Conservation (phyloP, 768 basidiomycete species). For the Lactarius indigo region DNA sequence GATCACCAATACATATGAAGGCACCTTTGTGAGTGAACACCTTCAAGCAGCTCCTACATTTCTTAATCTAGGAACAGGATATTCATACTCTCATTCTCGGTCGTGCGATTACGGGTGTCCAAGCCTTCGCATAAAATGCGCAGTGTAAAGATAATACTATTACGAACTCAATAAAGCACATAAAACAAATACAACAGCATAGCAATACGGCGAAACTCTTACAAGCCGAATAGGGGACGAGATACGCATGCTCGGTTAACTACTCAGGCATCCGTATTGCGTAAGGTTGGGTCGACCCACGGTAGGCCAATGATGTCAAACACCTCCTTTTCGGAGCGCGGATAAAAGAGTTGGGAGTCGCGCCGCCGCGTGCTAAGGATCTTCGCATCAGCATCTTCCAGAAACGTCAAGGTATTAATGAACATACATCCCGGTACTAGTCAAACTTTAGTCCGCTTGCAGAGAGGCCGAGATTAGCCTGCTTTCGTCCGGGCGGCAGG, state of each 20-base stretch:
- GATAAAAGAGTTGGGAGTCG: slow-evolving; percentile 57
- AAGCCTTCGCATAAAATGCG: slow-evolving; percentile 62
- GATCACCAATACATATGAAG: slow-evolving; percentile 96
- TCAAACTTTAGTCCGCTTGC: slow-evolving; percentile 78
- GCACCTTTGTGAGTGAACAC: slow-evolving; percentile 34
- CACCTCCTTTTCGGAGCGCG: slow-evolving; percentile 66
- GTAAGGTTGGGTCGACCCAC: slow-evolving; percentile 65
- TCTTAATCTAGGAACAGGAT: slow-evolving; percentile 46
- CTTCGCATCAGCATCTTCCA: slow-evolving; percentile 1
- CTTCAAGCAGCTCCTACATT: slow-evolving; percentile 1
- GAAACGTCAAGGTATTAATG: not conserved
- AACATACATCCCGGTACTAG: slow-evolving; percentile 71
- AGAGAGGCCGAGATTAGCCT: slow-evolving; percentile 6
- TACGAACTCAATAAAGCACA: not conserved
- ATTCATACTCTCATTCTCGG: slow-evolving; percentile 92
- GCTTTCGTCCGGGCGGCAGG: not conserved
- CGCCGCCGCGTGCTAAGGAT: slow-evolving; percentile 52
- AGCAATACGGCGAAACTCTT: not conserved
- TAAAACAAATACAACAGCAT: slow-evolving; percentile 8
- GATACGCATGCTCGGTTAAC: not conserved
- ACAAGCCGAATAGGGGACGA: not conserved
- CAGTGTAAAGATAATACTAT: not conserved
- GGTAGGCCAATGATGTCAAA: slow-evolving; percentile 67
- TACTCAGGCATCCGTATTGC: slow-evolving; percentile 63
- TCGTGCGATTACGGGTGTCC: slow-evolving; percentile 85